Percentiles rank a stretch among this genome's conserved stretches.
Conservation (phyloP, 1,284 basidiomycete species). For the Melanopsichium pennsylvanicum region DNA sequence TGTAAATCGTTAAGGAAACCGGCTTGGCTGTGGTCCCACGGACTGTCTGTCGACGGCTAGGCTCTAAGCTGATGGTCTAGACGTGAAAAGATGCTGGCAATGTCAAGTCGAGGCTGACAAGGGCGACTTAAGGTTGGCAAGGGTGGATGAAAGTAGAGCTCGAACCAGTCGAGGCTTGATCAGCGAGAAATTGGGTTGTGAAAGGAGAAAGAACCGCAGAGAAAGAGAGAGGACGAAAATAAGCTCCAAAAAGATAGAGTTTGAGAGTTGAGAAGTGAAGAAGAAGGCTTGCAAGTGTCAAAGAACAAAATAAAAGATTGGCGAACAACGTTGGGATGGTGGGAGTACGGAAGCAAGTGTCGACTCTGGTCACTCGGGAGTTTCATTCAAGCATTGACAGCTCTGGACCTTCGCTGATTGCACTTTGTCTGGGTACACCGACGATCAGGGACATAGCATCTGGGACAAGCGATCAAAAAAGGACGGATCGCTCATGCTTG, state of each 20-base stretch:
- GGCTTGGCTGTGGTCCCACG: no score
- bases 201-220: conserved; percentile 1
- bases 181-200: background rate
- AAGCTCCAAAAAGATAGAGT: conserved; percentile 17
- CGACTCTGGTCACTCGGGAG: background rate
- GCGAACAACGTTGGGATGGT: conserved; percentile 41
- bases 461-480: no score
- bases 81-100: background rate
- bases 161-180: conserved; percentile 32
- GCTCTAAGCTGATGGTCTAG: no score
- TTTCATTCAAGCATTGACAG: no score
- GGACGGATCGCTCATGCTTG: no score
- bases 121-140: conserved; percentile 1
- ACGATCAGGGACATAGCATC: no score
- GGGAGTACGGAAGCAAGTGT: conserved; percentile 24
- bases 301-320: conserved; percentile 16
- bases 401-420: no score
- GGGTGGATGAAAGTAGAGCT: conserved; percentile 4
- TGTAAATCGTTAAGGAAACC: background rate
- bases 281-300: conserved; percentile 34
- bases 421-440: no score
- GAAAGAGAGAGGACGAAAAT: conserved; percentile 17
- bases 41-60: no score
- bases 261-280: conserved; percentile 12
- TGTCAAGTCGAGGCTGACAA: conserved; percentile 8